A percentile compares a stretch with the other conserved stretches of the same genome.
These are phyloP conservation scores for Penicillium silybi DNA, from an alignment of 495 filamentous ascomycete species.

Conservation along the genomic window DNA sequence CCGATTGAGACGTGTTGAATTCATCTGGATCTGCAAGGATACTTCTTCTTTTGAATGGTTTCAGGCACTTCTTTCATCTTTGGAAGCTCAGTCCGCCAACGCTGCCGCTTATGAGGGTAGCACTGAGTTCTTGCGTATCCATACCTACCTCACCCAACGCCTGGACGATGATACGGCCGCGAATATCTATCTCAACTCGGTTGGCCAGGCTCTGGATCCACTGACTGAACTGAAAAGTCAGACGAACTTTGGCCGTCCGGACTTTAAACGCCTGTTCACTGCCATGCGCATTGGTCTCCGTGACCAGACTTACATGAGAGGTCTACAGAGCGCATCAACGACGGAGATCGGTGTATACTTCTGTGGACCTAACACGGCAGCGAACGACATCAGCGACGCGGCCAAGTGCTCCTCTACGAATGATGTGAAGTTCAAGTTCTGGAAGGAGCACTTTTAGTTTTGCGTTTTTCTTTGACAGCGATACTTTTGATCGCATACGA, in stretches of 20 bases:
- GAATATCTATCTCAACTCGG: conserved; percentile 95
- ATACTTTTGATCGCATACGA: conserved; percentile 11
- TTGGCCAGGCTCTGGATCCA: conserved; percentile 82
- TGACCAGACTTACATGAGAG: conserved; percentile 78
- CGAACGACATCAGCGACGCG: conserved; percentile 80
- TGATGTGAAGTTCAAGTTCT: conserved; percentile 93
- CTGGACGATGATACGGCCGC: conserved; percentile 88
- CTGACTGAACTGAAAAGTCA: conserved; percentile 83
- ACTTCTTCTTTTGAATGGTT: conserved; percentile 98
- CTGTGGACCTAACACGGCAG: conserved; percentile 80
- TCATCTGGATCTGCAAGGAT: conserved; percentile 98
- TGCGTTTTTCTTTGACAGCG: not conserved
- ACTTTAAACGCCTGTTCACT: conserved; percentile 77
- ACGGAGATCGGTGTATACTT: conserved; percentile 98
- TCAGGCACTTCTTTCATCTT: conserved; percentile 83
- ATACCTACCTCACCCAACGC: conserved; percentile 94
- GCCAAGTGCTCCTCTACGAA: conserved; percentile 63
- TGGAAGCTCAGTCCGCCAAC: conserved; percentile 79
- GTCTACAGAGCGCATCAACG: conserved; percentile 62
- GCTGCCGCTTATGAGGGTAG: conserved; percentile 62
- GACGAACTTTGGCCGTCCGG: conserved; percentile 94
- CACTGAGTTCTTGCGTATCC: conserved; percentile 91
- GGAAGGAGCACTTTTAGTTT: conserved; percentile 85
- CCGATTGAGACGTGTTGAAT: conserved; percentile 90
- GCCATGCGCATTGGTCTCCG: conserved; percentile 86